These are phyloP conservation scores for Hydrangea macrophylla DNA, from an alignment of 148 eudicot species.

Conservation along the genomic window DNA sequence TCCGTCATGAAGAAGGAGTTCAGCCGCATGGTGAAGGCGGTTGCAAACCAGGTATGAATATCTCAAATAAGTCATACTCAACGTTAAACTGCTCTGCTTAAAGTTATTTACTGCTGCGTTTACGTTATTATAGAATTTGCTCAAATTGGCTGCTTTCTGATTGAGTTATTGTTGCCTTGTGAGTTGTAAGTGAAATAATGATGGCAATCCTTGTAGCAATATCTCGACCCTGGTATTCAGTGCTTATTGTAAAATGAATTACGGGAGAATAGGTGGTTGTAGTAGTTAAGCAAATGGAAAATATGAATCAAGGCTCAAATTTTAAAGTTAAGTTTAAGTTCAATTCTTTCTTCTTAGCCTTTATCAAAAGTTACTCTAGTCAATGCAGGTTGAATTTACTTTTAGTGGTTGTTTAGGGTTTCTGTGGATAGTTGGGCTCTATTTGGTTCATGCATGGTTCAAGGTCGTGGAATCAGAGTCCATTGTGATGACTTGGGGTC, in stretches of 20 bases:
- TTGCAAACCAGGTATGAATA: conserved; percentile 66
- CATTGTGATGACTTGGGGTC: no score
- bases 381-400: no score
- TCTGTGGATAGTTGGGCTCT: no score
- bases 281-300: no score
- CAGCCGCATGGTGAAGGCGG: conserved; percentile 84
- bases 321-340: no score
- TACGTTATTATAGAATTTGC: neutral
- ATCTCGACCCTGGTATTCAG: neutral
- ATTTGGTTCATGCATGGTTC: no score
- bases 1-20: conserved; percentile 88
- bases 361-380: no score
- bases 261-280: neutral
- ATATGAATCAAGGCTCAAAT: no score
- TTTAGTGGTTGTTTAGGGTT: no score
- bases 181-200: neutral
- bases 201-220: neutral
- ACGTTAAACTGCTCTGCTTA: neutral
- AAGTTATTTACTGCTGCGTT: neutral
- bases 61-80: neutral
- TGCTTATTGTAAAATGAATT: neutral
- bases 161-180: neutral
- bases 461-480: no score
- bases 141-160: neutral
- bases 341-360: neutral